Base-by-base conservation (phyloP, 805 yeast species). In the Debaryomyces hansenii region DNA sequence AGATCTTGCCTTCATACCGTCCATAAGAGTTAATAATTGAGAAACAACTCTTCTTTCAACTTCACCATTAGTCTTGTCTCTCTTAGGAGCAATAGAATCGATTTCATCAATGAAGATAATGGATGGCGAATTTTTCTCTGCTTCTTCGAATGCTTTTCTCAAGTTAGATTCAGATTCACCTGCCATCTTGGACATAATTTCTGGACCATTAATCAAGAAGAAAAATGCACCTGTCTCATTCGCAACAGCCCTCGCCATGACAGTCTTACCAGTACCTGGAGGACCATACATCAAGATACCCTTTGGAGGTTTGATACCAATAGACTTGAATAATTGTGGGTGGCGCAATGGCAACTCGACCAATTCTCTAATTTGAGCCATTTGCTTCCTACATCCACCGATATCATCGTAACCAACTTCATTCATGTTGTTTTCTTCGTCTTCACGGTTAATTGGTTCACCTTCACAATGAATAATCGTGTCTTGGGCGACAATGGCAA, bases 161-260 rank as follows among this genome's bases (percentile, higher is more conserved):
- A 94, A 78, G 63, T 94, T 94, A 31, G 96, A 87, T 75, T 94
- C 99, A 14, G 96, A 88, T 74, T 94, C 99, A 77, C 99, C 99
- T 43, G 99, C 99, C 99, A 94, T 94, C 75, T 94, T 94, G 46
- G 98, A 91, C 99, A 94, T 94, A 63, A 94, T 96, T 73, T 94
- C 99, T 8, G 99, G 99, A 70, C 99, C 99, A 66, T 94, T 94
- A 70, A 94, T 94, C 60, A 94, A 80, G 69, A 94, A 94, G 82
- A 94, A 94, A 69, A 94, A 94, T 1, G 99, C 99, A 64, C 99
- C 99, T 20, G 99, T 94, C 72, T 94, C 99, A 62, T 94, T 94
- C 40, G 99, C 99, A 44, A 94, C 99, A n/a, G 99, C 99, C 68
- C 99, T 85, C 1, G 99, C 99, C 96, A 94, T 90, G 57, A 94